Evolutionary conservation across 1,139 yeast genomes (phyloP).

Genomic region (Trichomonascaceae sp.): DNA sequence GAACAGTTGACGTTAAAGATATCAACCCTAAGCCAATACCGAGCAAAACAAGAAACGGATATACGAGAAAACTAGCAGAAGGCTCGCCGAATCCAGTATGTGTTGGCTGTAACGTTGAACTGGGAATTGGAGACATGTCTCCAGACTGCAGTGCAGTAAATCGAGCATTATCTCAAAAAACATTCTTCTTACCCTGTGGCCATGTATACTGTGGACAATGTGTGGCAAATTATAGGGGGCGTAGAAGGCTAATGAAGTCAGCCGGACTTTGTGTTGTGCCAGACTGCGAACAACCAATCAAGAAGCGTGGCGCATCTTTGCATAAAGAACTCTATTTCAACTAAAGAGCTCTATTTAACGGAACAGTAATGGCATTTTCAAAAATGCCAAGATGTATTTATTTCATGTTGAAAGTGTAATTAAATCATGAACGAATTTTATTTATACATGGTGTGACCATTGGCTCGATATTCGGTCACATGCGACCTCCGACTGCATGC

Average conservation of each 20-base stretch:
- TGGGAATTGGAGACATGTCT: conserved; percentile 65
- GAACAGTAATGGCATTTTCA: not conserved
- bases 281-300: conserved; percentile 20
- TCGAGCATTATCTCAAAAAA: conserved; percentile 56
- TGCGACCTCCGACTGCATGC: no score
- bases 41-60: conserved; percentile 19
- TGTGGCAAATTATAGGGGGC: conserved; percentile 45
- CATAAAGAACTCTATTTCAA: conserved; percentile 2
- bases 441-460: no score
- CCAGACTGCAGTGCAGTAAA: conserved; percentile 46
- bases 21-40: conserved; percentile 18
- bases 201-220: conserved; percentile 87
- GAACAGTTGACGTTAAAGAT: conserved; percentile 11
- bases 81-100: conserved; percentile 38
- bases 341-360: not conserved
- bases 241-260: conserved; percentile 13
- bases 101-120: conserved; percentile 59
- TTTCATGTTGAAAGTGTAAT: not conserved
- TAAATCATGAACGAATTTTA: not conserved
- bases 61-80: conserved; percentile 16
- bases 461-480: no score
- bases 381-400: not conserved
- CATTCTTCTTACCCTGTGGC: conserved; percentile 69
- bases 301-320: conserved; percentile 9
- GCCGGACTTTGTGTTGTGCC: conserved; percentile 20